Percentiles rank a stretch among this genome's conserved stretches.
Evolutionary conservation across 83 land plant species (phyloP).

Genomic region (Picea mariana): DNA sequence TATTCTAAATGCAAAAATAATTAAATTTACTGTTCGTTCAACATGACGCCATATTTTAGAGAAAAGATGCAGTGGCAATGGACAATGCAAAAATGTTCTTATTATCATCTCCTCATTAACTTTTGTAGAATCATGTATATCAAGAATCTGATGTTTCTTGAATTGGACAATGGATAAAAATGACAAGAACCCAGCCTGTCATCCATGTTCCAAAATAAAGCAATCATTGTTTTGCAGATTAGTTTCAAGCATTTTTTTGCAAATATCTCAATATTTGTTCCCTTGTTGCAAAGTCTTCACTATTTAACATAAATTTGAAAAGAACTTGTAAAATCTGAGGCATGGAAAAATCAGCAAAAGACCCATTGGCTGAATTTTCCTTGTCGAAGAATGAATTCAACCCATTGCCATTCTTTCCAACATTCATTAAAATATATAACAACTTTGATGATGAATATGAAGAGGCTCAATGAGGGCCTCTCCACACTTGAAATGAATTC

Average conservation of each 20-base stretch:
- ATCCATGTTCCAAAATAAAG: slow-evolving; percentile 71
- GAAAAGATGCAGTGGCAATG: slow-evolving; percentile 51
- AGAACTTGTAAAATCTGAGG: slow-evolving; percentile 84
- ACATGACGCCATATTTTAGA: slow-evolving; percentile 66
- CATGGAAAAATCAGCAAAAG: slow-evolving; percentile 62
- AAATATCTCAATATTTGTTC: slow-evolving; percentile 62
- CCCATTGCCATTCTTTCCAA: too few species aligned
- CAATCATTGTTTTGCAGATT: slow-evolving; percentile 82
- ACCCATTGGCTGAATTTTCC: slow-evolving; percentile 8
- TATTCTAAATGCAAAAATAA: slow-evolving; percentile 38
- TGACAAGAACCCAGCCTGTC: slow-evolving; percentile 58
- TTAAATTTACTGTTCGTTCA: slow-evolving; percentile 63
- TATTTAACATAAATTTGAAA: slow-evolving; percentile 59
- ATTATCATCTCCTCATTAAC: slow-evolving; percentile 36
- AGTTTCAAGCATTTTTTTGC: slow-evolving; percentile 77
- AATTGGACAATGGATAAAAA: slow-evolving; percentile 18
- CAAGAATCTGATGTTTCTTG: not conserved
- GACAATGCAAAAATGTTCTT: slow-evolving; percentile 52
- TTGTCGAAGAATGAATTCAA: slow-evolving; percentile 2
- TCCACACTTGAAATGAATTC: too few species aligned
- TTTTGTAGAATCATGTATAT: slow-evolving; percentile 15
- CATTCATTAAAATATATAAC: too few species aligned
- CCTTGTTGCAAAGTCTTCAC: slow-evolving; percentile 50
- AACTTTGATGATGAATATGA: too few species aligned
- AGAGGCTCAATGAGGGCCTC: too few species aligned